Conservation (phyloP, 768 basidiomycete genomes). For the Artomyces pyxidatus region DNA sequence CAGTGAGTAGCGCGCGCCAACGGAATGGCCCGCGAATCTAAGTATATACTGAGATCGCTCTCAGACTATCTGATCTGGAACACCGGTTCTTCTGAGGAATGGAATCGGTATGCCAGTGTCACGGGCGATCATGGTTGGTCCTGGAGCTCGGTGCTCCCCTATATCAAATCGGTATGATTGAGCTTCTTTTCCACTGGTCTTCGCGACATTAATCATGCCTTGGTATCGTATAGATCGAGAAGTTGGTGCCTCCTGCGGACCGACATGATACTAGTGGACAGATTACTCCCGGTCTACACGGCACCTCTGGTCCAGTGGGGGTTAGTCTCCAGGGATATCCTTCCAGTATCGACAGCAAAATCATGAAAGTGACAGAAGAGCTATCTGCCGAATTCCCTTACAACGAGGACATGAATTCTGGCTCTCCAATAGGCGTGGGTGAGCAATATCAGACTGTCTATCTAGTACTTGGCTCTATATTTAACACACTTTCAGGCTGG, state of each 20-base stretch:
- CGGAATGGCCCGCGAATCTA: background rate
- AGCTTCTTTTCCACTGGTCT: background rate
- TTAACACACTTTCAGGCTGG: background rate
- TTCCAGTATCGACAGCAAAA: conserved; percentile 21
- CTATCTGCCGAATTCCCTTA: conserved; percentile 31
- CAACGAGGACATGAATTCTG: conserved; percentile 36
- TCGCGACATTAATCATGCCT: background rate
- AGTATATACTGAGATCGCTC: background rate
- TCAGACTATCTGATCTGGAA: conserved; percentile 22
- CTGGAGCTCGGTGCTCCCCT: background rate
- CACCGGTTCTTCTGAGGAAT: conserved; percentile 21
- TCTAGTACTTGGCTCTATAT: background rate
- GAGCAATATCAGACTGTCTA: background rate
- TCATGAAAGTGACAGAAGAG: conserved; percentile 30
- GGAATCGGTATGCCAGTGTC: conserved; percentile 17
- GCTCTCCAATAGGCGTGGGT: conserved; percentile 35
- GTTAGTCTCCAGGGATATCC: background rate
- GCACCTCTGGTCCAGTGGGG: conserved; percentile 26
- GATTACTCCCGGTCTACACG: conserved; percentile 31
- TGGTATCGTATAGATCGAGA: conserved; percentile 18
- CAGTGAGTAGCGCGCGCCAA: conserved; percentile 9
- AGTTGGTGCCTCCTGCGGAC: conserved; percentile 29
- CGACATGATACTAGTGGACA: conserved; percentile 30
- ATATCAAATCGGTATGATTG: background rate
- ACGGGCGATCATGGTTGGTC: conserved; percentile 22